These are phyloP conservation scores for Agarophyton chilense DNA, from an alignment of 23 red algal species.

Conservation along the genomic window DNA sequence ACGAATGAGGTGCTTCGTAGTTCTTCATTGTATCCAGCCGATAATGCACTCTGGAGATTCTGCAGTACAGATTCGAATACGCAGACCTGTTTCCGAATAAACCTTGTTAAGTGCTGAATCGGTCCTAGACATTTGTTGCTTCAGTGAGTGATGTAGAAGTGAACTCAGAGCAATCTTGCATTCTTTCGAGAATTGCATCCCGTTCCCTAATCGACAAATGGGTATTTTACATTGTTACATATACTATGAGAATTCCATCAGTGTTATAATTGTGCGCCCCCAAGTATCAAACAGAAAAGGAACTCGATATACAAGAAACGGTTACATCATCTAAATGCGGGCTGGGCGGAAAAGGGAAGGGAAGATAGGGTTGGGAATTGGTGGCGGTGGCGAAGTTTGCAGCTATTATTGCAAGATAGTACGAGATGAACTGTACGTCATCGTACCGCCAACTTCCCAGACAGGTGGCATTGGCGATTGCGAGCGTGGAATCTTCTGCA, in stretches of 20 bases:
- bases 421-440: slow-evolving; percentile 75
- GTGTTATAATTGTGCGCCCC: background rate
- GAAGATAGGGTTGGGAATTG: slow-evolving; percentile 38
- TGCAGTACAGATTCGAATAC: too few species aligned
- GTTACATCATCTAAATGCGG: slow-evolving; percentile 65
- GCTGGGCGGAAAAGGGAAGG: slow-evolving; percentile 62
- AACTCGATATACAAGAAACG: slow-evolving; percentile 34
- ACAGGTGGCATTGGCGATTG: slow-evolving; percentile 88
- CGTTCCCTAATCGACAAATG: background rate
- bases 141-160: too few species aligned
- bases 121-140: too few species aligned
- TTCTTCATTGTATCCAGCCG: too few species aligned
- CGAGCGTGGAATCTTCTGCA: slow-evolving; percentile 64
- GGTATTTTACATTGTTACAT: slow-evolving; percentile 11
- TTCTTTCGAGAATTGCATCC: background rate
- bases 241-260: background rate
- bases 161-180: background rate
- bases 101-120: too few species aligned
- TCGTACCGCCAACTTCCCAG: slow-evolving; percentile 71
- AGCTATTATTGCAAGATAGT: slow-evolving; percentile 84
- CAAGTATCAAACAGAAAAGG: background rate
- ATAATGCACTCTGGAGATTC: too few species aligned
- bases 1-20: too few species aligned
- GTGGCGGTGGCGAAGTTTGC: slow-evolving; percentile 66
- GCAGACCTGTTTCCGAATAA: too few species aligned